Base-by-base conservation (phyloP, 139 green algal genomes). In the Tetradesmus obliquus region DNA sequence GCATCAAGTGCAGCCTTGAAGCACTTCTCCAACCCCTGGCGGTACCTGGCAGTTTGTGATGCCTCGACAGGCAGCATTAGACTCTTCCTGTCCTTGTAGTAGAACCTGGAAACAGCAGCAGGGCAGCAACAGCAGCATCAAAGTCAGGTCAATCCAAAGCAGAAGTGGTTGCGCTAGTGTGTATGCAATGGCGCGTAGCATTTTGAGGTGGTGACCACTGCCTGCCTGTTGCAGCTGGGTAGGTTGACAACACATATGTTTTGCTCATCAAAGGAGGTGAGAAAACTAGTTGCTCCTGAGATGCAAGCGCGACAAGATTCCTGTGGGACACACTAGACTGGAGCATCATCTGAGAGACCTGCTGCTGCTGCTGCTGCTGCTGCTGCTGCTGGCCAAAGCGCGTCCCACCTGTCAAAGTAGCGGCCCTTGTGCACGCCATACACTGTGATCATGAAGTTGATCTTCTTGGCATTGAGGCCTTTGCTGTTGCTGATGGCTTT, bases 1-100 rank as follows among this genome's bases (percentile, higher is more conserved):
- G 86, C 86, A 71, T 90, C 66, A 24, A 90, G 9, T 90, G 32
- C 69, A 24, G 86, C 86, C 69, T 90, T 83, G 71, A 90, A 90
- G 45, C 86, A 90, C 66, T 57, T 32, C 20, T 10, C 13, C 69
- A 90, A 45, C 17, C 86, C 86, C 12, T 55, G 15, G 69, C 20
- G 45, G 32, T 83, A 55, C 45, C 45, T 19, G 17, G 20, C 22
- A 55, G 20, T 76, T 12, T 54, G 5, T 15, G 17, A 6, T 82
- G 55, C n/a, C 15, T 90, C 45, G 17, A 24, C 58, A 32, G 19
- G 7, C 58, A 55, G 17, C 55, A n/a, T 22, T 15, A 22, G 5
- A 22, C 74, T 24, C 54, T 57, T 54, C 71, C 22, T 53, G 71
- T 90, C 86, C 66, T 90, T 84, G 69, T 83, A 90, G 32, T 54